These are phyloP conservation scores for Sclerotinia trifoliorum DNA, from an alignment of 2,329 filamentous ascomycete species.

Conservation along the genomic window DNA sequence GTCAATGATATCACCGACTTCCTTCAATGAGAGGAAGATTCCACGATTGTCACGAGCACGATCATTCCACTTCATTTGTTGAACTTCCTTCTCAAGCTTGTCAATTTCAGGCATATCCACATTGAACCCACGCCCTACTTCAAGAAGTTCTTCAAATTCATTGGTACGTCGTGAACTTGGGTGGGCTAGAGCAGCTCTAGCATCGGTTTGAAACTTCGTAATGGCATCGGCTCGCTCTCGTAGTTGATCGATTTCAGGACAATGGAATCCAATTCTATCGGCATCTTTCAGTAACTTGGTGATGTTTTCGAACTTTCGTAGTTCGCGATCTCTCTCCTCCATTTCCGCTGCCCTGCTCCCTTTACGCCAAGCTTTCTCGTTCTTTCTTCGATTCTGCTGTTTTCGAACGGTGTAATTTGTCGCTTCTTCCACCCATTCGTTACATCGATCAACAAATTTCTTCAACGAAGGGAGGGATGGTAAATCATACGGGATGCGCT, in stretches of 20 bases:
- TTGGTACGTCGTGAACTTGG: constrained; percentile 61
- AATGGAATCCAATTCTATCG: constrained; percentile 87
- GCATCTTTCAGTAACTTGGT: constrained; percentile 80
- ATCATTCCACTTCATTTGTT: constrained; percentile 86
- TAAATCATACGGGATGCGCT: constrained; percentile 90
- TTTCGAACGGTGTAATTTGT: constrained; percentile 95
- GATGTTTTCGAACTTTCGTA: constrained; percentile 86
- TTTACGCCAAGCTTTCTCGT: constrained; percentile 81
- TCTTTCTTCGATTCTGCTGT: constrained; percentile 95
- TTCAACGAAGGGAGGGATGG: constrained; percentile 77
- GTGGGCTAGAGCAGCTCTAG: constrained; percentile 67
- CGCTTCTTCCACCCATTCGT: constrained; percentile 97
- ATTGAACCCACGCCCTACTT: constrained; percentile 84
- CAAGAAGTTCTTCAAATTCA: constrained; percentile 86
- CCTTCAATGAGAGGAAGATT: constrained; percentile 68
- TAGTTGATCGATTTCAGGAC: constrained; percentile 81
- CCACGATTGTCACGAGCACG: constrained; percentile 65
- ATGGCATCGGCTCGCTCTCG: constrained; percentile 84
- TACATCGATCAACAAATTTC: constrained; percentile 91
- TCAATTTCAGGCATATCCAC: constrained; percentile 90
- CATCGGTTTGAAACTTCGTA: constrained; percentile 77
- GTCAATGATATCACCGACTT: constrained; percentile 76
- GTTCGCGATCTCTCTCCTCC: constrained; percentile 79
- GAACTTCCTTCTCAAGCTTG: constrained; percentile 72
- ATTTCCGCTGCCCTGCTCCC: constrained; percentile 74